Percentiles rank a stretch among this genome's conserved stretches.
phyloP scores from a whole-genome alignment of 331 rosid genomes.

The Arachis monticola region DNA sequence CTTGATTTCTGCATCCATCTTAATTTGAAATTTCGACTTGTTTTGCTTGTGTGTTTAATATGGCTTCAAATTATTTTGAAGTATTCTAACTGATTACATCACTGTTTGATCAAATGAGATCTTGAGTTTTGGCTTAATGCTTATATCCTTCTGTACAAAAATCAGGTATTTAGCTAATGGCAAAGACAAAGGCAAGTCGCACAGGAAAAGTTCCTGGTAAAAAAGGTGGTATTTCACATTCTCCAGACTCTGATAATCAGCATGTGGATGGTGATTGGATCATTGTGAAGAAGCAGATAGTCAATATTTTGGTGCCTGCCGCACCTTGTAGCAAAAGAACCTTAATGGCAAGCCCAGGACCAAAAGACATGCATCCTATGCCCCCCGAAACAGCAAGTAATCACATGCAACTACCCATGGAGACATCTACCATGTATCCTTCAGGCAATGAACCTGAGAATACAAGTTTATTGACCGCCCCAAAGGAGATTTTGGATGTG shows the following conservation, averaged over 20 bases:
- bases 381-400: slow-evolving; percentile 37
- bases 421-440: slow-evolving; percentile 38
- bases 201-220: slow-evolving; percentile 44
- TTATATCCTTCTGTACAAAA: slow-evolving; percentile 31
- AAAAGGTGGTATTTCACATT: slow-evolving; percentile 37
- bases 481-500: slow-evolving; percentile 39
- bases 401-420: slow-evolving; percentile 42
- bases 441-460: slow-evolving; percentile 49
- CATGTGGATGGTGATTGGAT: slow-evolving; percentile 68
- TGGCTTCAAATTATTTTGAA: background rate
- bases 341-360: slow-evolving; percentile 48
- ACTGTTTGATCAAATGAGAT: slow-evolving; percentile 20
- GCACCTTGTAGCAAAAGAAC: slow-evolving; percentile 46
- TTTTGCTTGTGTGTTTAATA: background rate
- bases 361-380: slow-evolving; percentile 50
- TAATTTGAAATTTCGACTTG: background rate
- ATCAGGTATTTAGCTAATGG: slow-evolving; percentile 55
- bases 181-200: slow-evolving; percentile 62
- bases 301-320: slow-evolving; percentile 77
- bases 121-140: slow-evolving; percentile 29
- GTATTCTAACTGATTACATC: background rate
- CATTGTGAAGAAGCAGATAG: slow-evolving; percentile 82
- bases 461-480: slow-evolving; percentile 31
- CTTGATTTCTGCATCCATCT: background rate
- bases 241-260: slow-evolving; percentile 43